Conservation (phyloP, 805 yeast species). For the Hanseniaspora guilliermondii region DNA sequence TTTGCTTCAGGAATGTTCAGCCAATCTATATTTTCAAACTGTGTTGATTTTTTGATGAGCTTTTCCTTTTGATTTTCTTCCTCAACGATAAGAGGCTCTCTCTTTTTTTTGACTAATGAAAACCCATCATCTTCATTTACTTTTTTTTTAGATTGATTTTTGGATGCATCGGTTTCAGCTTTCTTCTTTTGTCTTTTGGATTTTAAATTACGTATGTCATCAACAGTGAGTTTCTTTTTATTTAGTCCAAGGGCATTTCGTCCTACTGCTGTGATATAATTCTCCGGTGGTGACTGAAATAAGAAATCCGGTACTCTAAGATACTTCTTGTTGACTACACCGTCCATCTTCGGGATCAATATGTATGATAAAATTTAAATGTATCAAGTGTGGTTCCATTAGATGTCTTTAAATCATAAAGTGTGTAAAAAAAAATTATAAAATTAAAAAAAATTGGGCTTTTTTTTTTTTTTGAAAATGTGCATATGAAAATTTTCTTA, state of each 20-base stretch:
- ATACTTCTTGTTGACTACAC: slow-evolving; percentile 3
- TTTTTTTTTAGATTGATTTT: slow-evolving; percentile 26
- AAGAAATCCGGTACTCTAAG: slow-evolving; percentile 51
- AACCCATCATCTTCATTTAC: slow-evolving; percentile 73
- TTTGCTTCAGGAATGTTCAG: slow-evolving; percentile 71
- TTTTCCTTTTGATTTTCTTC: slow-evolving; percentile 19
- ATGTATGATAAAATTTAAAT: neutral
- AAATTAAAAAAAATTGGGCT: neutral
- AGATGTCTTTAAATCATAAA: neutral
- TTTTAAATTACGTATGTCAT: slow-evolving; percentile 35
- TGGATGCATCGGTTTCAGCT: slow-evolving; percentile 19
- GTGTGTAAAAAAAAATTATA: neutral
- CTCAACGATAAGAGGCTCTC: slow-evolving; percentile 21
- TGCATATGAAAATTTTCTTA: neutral
- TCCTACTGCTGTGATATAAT: slow-evolving; percentile 85
- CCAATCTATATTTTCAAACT: slow-evolving; percentile 49
- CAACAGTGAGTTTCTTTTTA: slow-evolving; percentile 55
- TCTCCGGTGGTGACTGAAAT: slow-evolving; percentile 77
- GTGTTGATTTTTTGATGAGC: slow-evolving; percentile 18
- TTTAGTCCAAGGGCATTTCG: slow-evolving; percentile 92
- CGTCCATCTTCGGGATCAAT: neutral
- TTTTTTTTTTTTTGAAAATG: neutral
- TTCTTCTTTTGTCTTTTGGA: slow-evolving; percentile 23
- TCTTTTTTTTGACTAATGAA: slow-evolving; percentile 37
- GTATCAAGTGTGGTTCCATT: neutral